Base-by-base conservation (phyloP, 2,329 filamentous ascomycete species). In the Aspergillus spinulosporus region DNA sequence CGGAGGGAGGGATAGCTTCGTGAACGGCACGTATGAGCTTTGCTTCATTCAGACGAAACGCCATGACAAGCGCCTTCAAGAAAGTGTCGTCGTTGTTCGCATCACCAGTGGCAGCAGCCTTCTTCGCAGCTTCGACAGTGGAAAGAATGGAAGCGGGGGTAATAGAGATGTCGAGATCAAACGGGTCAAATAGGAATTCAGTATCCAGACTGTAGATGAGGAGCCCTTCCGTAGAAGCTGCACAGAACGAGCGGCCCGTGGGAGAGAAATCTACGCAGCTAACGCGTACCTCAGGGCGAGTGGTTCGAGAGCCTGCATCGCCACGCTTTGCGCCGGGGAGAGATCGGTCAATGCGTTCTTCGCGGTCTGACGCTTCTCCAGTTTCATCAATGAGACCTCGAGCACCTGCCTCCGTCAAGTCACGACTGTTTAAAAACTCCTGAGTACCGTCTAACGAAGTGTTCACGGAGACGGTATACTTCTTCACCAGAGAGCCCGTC, bases 361-460 rank as follows among this genome's bases (percentile, higher is more conserved):
- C 93, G 11, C 89, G 82, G 70, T 97, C 94, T 1, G 92, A 96
- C 2, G 87, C 89, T 69, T 97, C 92, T 39, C 89, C 92, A 68
- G 89, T 85, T 52, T 92, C 88, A 68, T 99, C 93, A 14, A 99
- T 83, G n/a, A 96, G 84, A 5, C 83, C 92, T 52, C 82, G 77
- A 0, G 94, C 89, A 1, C 94, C 94, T 11, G 90, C 93, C 76
- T 97, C 94, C 8, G 92, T 97, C 66, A 99, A 82, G 15, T 90
- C 81, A 67, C 88, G 90, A 78, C 91, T 96, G 81, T 96, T 97
- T 62, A 99, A 82, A 74, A 96, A 96, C 72, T 99, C 94, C 69
- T 97, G 93, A 0, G 94, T 99, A 46, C 94, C 94, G 15, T 96
- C 92, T 2, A 99, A 80, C 1, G 92, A 96, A n/a, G 97, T 80